Base-by-base conservation (phyloP, 306 rosid species). In the Mucuna pruriens region DNA sequence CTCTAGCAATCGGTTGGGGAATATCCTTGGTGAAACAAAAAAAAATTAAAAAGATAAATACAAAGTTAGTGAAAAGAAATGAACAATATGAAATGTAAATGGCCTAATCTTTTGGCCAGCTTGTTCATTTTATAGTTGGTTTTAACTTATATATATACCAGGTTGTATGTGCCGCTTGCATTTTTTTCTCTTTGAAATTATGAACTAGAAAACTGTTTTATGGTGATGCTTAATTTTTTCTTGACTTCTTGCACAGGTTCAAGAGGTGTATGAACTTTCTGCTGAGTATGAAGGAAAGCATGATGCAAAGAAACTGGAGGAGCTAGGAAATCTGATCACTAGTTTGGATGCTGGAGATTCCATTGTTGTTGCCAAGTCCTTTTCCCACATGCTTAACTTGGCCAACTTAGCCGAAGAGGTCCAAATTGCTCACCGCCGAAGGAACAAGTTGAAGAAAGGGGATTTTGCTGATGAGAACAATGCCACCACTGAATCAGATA, bases 361-460 rank as follows among this genome's bases (percentile, higher is more conserved):
- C 25, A 94, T 94, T 82, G 97, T 94, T 33, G 73, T 94, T 63
- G 97, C 97, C 11, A 94, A 94, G 65, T 86, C 98, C 80, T 92
- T 94, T 51, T 55, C 98, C 63, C 94, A 94, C 84, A 94, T 94
- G 98, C 98, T 94, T 88, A 94, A 89, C 86, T 85, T 94, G 85
- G 98, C 97, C 45, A 94, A 94, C 91, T 88, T 94, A 84, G 98
- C 98, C 9, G 98, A 94, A 91, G 97, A 94, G 86, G 97, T 94
- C 82, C 97, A 94, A 85, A 94, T 92, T 40, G 97, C 97, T 65
- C 82, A 90, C 68, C 90, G 98, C 52, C 79, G 97, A 62, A 85
- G 94, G 71, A 90, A 80, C 90, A 94, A 94, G 87, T 78, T 91
- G 84, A 94, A 94, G 55, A 92, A 88, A 74, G 97, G 98, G 0